Percentiles rank a stretch among this genome's conserved stretches.
These are phyloP conservation scores for Sordariomycetes sp. DNA, from an alignment of 2,329 filamentous ascomycete genomes.

Conservation along the genomic window DNA sequence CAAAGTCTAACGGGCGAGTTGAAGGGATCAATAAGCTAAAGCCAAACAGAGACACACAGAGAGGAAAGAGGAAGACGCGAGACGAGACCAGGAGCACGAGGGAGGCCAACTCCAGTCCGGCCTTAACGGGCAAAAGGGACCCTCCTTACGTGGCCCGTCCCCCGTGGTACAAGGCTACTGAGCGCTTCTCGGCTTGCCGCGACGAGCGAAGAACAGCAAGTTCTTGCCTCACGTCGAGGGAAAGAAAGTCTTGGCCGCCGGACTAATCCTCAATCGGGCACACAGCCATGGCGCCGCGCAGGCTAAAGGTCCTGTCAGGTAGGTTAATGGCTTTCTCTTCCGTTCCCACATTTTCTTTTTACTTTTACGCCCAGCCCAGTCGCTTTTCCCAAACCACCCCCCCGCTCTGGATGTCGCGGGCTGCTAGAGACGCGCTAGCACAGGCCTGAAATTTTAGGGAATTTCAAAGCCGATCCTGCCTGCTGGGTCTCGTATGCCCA, in stretches of 20 bases:
- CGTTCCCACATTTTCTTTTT: neutral
- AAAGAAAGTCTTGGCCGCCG: neutral
- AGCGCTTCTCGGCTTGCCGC: neutral
- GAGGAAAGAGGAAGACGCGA: neutral
- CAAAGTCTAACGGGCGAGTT: neutral
- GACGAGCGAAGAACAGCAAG: neutral
- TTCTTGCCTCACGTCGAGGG: neutral
- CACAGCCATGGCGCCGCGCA: constrained; percentile 2
- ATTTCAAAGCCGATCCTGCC: constrained; percentile 3
- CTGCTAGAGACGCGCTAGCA: constrained; percentile 1
- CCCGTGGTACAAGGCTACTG: constrained; percentile 4
- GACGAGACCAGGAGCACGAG: neutral
- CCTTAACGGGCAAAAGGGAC: neutral
- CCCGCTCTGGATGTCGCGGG: neutral
- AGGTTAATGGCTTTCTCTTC: constrained; percentile 1
- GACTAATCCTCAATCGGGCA: neutral
- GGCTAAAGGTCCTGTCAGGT: constrained; percentile 6
- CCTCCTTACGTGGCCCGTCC: constrained; percentile 1
- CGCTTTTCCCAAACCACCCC: too few relatives aligned
- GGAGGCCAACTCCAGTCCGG: neutral
- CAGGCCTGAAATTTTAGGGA: constrained; percentile 5
- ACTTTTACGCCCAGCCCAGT: neutral
- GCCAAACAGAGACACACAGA: neutral
- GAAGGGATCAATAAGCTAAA: neutral
- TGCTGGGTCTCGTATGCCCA: neutral